phyloP scores from a whole-genome alignment of 75 land plant species.

The Pinus tabuliformis region DNA sequence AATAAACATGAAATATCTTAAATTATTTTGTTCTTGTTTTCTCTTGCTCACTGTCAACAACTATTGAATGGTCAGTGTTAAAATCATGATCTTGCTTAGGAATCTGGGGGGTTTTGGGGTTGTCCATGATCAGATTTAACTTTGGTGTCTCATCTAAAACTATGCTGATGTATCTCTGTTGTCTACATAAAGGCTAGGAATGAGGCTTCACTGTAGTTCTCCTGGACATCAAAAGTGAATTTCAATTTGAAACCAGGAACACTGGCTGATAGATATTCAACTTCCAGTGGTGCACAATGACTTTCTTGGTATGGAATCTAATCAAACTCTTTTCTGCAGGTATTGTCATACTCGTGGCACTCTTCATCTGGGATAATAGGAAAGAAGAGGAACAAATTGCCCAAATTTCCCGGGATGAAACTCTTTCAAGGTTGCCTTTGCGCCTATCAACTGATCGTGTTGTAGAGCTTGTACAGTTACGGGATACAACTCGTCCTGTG shows the following conservation, averaged over 20 bases:
- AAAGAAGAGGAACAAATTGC: slow-evolving; percentile 95
- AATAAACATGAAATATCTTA: not conserved
- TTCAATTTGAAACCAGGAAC: not conserved
- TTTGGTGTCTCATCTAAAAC: not conserved
- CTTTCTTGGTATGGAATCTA: not conserved
- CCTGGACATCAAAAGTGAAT: not conserved
- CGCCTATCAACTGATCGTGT: slow-evolving; percentile 82
- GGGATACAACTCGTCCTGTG: slow-evolving; percentile 85
- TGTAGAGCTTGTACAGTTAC: slow-evolving; percentile 85
- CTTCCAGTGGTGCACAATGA: not conserved
- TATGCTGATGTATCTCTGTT: not conserved
- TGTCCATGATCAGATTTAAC: not conserved
- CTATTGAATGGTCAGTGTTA: not conserved
- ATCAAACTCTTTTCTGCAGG: slow-evolving; percentile 42
- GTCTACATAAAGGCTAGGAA: not conserved
- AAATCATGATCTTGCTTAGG: not conserved
- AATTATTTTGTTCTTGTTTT: not conserved
- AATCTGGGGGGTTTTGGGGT: not conserved
- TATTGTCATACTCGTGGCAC: slow-evolving; percentile 66
- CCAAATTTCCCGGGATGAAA: slow-evolving; percentile 82
- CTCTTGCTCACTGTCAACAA: not conserved
- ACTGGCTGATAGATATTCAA: not conserved
- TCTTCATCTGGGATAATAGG: slow-evolving; percentile 90
- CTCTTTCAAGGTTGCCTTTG: slow-evolving; percentile 84
- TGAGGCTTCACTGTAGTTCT: not conserved